Conservation (phyloP, 441 rosid species). For the Populus trichocarpa region DNA sequence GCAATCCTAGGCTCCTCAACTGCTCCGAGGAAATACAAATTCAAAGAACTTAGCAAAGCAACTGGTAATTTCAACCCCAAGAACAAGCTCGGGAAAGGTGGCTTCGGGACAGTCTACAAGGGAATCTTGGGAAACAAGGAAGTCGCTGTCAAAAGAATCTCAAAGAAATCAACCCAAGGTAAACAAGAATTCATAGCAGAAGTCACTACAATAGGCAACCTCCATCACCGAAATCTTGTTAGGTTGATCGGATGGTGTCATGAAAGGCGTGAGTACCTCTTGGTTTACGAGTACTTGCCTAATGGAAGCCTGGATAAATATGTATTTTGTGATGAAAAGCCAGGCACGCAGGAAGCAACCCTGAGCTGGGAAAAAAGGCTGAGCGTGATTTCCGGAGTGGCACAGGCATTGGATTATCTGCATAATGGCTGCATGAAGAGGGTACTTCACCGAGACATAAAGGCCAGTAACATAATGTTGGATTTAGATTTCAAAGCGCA, state of each 20-base stretch:
- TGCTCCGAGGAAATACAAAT: constrained; percentile 49
- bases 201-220: constrained; percentile 67
- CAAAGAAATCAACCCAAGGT: constrained; percentile 55
- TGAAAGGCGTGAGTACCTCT: constrained; percentile 44
- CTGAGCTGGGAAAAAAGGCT: constrained; percentile 55
- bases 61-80: constrained; percentile 43
- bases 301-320: constrained; percentile 63
- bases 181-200: constrained; percentile 71
- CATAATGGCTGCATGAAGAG: constrained; percentile 63
- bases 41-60: constrained; percentile 52
- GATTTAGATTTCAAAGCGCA: constrained; percentile 53
- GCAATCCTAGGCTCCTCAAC: constrained; percentile 37
- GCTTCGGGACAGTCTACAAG: constrained; percentile 56
- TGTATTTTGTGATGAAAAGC: constrained; percentile 33
- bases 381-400: constrained; percentile 38
- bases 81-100: constrained; percentile 65
- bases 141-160: constrained; percentile 62
- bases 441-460: constrained; percentile 69
- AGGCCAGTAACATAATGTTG: constrained; percentile 74
- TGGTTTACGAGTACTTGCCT: constrained; percentile 63
- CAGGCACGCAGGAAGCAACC: constrained; percentile 15
- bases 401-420: constrained; percentile 67
- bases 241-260: constrained; percentile 74
- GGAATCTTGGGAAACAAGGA: constrained; percentile 21
- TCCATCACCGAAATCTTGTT: constrained; percentile 58